Evolutionary conservation across 352 stramenopile genomes (phyloP), one percentile per base, ranked within the genome.

Genomic region (Lagenidium sp.): DNA sequence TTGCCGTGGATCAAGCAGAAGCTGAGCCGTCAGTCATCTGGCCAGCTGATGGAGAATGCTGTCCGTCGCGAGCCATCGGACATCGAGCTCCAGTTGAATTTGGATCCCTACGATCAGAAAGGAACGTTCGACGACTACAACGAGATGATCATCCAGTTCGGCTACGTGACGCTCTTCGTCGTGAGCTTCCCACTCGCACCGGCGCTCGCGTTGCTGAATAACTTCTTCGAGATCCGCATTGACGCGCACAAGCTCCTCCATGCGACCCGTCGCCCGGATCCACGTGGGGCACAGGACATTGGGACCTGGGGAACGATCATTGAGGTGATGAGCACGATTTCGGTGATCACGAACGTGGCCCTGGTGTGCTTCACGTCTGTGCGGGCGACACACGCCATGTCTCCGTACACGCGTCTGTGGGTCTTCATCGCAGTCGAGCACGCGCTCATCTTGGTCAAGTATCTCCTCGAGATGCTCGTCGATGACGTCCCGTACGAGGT

Each of bases 141-240:
- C 52, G 78, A 91, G 62, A 87, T 91, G 72, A 85, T 85, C 60
- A 88, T 91, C 45, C 78, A 91, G 61, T 91, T 84, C 41, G 78
- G 78, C 34, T 98, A 97, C 64, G 78, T 97, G 24, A 97, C 87
- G 39, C 59, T 98, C 19, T 98, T 98, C 56, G 89, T 95, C 2
- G 79, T 88, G 19, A 74, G 82, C 5, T 98, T 97, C 57, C 92
- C 92, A 3, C 57, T 98, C 16, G 92, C 90, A 30, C 82, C 89
- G 22, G 60, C 91, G 6, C 64, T 97, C 35, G 84, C 87, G 25
- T 62, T 95, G 26, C 50, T 95, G 36, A 95, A 96, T 54, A 96
- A 97, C 57, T 83, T 83, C 40, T 83, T 97, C 61, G 89, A 97
- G 62, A 93, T 96, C 38, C 81, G 89, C 36, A 80, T 94, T 18